Percentiles rank a stretch among this genome's conserved stretches.
These are phyloP conservation scores for Heterobasidion parviporum DNA, from an alignment of 1,284 basidiomycete genomes.

Conservation along the genomic window DNA sequence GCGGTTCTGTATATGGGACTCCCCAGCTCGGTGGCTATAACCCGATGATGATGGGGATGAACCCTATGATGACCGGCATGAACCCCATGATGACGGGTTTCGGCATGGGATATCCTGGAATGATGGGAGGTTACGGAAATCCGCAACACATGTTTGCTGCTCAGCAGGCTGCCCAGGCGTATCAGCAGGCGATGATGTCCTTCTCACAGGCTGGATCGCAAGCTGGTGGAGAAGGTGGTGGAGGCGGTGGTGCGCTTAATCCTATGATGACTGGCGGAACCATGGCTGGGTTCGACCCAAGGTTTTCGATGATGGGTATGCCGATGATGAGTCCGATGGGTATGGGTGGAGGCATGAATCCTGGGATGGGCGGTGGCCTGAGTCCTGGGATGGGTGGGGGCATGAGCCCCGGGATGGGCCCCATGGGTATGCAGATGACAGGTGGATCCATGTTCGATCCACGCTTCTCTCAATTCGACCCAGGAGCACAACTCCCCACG, in stretches of 20 bases:
- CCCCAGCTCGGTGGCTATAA: conserved; percentile 34
- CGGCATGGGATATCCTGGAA: conserved; percentile 43
- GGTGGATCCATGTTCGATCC: conserved; percentile 40
- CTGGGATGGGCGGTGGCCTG: conserved; percentile 4
- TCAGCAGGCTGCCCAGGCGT: conserved; percentile 84
- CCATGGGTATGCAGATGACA: conserved; percentile 47
- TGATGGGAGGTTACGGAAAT: conserved; percentile 57
- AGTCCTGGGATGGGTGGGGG: neutral
- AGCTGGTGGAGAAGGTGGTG: conserved; percentile 45
- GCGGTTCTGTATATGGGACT: conserved; percentile 59
- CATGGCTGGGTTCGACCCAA: conserved; percentile 34
- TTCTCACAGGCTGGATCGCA: conserved; percentile 77
- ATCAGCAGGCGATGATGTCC: conserved; percentile 85
- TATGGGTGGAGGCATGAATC: conserved; percentile 9
- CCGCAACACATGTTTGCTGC: conserved; percentile 88
- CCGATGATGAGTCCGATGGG: conserved; percentile 33
- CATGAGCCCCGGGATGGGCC: conserved; percentile 12
- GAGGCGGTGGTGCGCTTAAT: conserved; percentile 31
- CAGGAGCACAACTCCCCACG: conserved; percentile 6
- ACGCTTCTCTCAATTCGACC: conserved; percentile 33
- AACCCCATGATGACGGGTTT: conserved; percentile 50
- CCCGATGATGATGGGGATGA: conserved; percentile 57
- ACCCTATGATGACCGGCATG: conserved; percentile 46
- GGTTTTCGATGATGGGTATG: conserved; percentile 50
- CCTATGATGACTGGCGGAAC: conserved; percentile 49